phyloP scores from a whole-genome alignment of 108 stramenopile species.

The Nitzschia putrida region DNA sequence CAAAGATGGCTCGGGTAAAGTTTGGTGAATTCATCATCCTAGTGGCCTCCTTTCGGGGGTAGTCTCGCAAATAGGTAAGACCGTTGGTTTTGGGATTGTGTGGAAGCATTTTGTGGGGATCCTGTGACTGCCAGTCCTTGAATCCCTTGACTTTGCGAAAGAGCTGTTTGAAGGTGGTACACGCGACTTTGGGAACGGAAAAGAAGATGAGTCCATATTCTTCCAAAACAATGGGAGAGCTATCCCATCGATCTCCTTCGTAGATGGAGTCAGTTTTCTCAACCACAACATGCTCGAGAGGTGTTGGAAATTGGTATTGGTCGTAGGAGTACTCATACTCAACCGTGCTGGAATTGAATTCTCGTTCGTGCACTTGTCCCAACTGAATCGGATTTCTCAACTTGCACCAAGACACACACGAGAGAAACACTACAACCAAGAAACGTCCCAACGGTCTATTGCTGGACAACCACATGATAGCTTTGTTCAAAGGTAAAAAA shows the following conservation, averaged over 20 bases:
- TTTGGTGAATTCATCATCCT: constrained; percentile 44
- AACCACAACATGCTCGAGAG: not conserved
- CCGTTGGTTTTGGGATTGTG: constrained; percentile 49
- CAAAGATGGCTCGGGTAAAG: constrained; percentile 59
- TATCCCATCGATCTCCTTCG: constrained; percentile 27
- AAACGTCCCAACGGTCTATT: too few relatives aligned
- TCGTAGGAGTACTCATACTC: too few relatives aligned
- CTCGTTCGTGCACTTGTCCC: too few relatives aligned
- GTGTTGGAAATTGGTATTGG: too few relatives aligned
- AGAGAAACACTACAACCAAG: too few relatives aligned
- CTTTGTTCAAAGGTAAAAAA: too few relatives aligned
- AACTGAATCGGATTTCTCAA: too few relatives aligned
- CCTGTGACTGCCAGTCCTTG: constrained; percentile 18
- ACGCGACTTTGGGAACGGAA: constrained; percentile 57
- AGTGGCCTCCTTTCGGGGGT: constrained; percentile 26
- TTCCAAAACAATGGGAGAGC: constrained; percentile 54
- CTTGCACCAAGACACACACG: too few relatives aligned
- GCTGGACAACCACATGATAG: too few relatives aligned
- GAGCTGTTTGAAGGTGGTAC: constrained; percentile 53
- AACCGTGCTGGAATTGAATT: too few relatives aligned
- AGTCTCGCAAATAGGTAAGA: constrained; percentile 44
- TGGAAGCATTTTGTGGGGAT: constrained; percentile 11
- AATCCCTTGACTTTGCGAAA: constrained; percentile 55
- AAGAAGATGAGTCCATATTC: constrained; percentile 63
- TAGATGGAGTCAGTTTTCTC: constrained; percentile 22